Evolutionary conservation across 148 eudicot species (phyloP), one percentile per base, ranked within the genome.

Genomic region (Camellia japonica): DNA sequence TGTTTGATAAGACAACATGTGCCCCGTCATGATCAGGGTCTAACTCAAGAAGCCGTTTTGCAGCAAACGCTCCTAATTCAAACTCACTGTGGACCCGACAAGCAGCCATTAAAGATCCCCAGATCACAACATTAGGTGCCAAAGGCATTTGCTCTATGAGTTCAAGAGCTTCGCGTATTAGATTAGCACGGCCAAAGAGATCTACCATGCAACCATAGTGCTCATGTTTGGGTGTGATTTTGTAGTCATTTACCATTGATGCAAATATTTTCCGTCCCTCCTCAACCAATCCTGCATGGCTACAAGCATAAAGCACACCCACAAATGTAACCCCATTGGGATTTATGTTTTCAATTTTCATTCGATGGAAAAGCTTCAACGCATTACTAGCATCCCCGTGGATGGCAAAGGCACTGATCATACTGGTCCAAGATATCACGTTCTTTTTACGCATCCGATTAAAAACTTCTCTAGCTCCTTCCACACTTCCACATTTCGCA

Each of bases 151-250:
- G 78, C 78, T 85, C 90, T 41, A 87, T 81, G 42, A 89, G 23
- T 81, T 84, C 86, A 10, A 89, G 82, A 70, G 91, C 91, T 74
- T 89, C 82, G 75, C 41, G 68, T 6, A 89, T 80, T 78, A 67
- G 81, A 83, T 84, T 87, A 2, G 88, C 90, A 14, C 90, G 81
- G 44, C 91, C 88, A 80, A 83, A 87, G 38, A 89, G 87, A 75
- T 87, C 90, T 59, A 89, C 88, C 89, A 89, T 89, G 85, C 91
- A 89, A 66, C 91, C 90, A 62, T 89, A 89, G 58, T 89, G 91
- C 79, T 78, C 88, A 38, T 67, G 83, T 72, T 67, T 84, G 6
- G 91, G 91, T 43, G 59, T 74, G 66, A 89, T 84, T 14, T 80
- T 74, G 76, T 89, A 85, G 7, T 80, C 87, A 79, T 82, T 74